Evolutionary conservation across 805 yeast genomes (phyloP).

Genomic region (Wickerhamomyces bovis): DNA sequence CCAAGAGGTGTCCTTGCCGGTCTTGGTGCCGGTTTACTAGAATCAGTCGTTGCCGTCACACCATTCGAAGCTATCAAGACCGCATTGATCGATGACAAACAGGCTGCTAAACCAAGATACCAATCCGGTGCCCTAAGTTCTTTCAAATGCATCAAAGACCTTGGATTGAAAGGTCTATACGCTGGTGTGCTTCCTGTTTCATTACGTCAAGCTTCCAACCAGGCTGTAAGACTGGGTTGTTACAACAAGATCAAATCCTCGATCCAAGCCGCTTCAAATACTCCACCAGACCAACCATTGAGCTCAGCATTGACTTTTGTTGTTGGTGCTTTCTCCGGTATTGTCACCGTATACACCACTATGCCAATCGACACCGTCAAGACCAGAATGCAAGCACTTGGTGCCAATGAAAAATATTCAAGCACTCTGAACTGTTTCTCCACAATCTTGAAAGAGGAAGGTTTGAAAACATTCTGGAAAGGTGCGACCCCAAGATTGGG

Average conservation of each 20-base stretch:
- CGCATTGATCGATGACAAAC: constrained; percentile 90
- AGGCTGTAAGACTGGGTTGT: constrained; percentile 90
- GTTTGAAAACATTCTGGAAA: constrained; percentile 89
- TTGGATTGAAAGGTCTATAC: constrained; percentile 80
- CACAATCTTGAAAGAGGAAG: constrained; percentile 79
- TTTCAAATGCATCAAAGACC: constrained; percentile 57
- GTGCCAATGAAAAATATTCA: constrained; percentile 61
- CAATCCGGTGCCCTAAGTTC: constrained; percentile 44
- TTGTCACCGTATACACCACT: constrained; percentile 83
- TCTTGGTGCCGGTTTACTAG: constrained; percentile 93
- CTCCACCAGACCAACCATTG: constrained; percentile 68
- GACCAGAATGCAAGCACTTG: constrained; percentile 94
- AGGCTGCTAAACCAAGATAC: constrained; percentile 69
- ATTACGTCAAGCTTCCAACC: constrained; percentile 91
- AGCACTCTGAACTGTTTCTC: constrained; percentile 80
- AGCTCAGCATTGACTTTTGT: constrained; percentile 75
- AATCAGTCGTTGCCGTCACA: constrained; percentile 88
- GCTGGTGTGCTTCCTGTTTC: constrained; percentile 91
- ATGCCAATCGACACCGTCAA: constrained; percentile 96
- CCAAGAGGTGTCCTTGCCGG: constrained; percentile 94
- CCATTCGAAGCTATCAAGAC: constrained; percentile 97
- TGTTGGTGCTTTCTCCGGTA: constrained; percentile 87
- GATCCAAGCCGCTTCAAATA: constrained; percentile 62
- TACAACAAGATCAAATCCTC: constrained; percentile 81
- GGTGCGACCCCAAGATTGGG: constrained; percentile 98